Evolutionary conservation across 768 basidiomycete genomes (phyloP).

Genomic region (Candolleomyces efflorescens): DNA sequence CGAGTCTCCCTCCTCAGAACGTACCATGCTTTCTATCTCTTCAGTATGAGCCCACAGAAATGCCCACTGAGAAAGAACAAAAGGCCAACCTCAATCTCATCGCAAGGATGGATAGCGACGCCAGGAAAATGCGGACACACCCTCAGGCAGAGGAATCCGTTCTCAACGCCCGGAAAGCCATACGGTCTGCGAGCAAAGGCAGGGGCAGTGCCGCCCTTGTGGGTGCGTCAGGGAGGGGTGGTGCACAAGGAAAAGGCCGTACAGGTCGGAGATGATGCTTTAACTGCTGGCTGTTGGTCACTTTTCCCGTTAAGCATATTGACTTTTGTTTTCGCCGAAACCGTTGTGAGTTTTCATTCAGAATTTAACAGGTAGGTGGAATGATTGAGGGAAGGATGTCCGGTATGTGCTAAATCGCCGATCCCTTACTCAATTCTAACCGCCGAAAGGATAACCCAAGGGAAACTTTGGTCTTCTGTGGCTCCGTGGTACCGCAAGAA

Average conservation of each 20-base stretch:
- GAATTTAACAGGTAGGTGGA: too few species aligned
- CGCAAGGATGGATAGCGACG: constrained; percentile 67
- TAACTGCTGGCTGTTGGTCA: neutral
- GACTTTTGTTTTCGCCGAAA: too few species aligned
- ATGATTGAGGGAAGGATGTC: too few species aligned
- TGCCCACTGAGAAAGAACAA: constrained; percentile 61
- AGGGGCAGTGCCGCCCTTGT: constrained; percentile 59
- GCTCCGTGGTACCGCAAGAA: too few species aligned
- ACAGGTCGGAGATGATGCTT: constrained; percentile 19
- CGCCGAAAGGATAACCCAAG: too few species aligned
- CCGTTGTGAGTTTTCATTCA: too few species aligned
- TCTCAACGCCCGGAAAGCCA: constrained; percentile 86
- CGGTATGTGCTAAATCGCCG: too few species aligned
- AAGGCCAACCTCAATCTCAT: constrained; percentile 71
- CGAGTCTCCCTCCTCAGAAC: neutral
- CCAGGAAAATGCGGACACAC: constrained; percentile 55
- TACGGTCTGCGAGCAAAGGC: constrained; percentile 70
- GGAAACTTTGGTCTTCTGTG: too few species aligned
- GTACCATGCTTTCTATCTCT: neutral
- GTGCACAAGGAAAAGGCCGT: constrained; percentile 26
- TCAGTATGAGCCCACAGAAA: constrained; percentile 90
- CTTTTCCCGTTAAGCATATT: neutral
- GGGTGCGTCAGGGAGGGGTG: constrained; percentile 25
- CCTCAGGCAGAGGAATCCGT: constrained; percentile 47
- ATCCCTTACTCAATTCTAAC: too few species aligned